phyloP scores from a whole-genome alignment of 805 yeast species.

The Isabelozyma gotoi region DNA sequence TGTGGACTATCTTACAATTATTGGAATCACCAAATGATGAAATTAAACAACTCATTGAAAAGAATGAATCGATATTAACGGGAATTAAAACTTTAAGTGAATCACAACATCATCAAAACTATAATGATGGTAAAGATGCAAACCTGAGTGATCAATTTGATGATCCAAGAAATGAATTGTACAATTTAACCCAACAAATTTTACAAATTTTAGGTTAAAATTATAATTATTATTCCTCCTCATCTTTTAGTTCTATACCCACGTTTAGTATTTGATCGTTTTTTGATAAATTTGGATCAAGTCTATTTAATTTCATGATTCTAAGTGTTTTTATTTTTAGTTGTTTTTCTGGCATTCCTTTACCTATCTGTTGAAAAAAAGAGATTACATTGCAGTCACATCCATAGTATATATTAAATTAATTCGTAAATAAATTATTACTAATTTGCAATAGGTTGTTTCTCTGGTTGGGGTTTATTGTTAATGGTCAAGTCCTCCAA shows the following conservation, averaged over 20 bases:
- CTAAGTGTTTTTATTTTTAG: neutral
- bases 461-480: neutral
- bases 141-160: conserved; percentile 42
- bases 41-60: conserved; percentile 55
- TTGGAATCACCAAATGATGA: conserved; percentile 80
- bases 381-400: neutral
- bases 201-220: conserved; percentile 48
- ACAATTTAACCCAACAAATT: conserved; percentile 66
- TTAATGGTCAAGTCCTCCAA: conserved; percentile 12
- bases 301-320: neutral
- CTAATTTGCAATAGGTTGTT: neutral
- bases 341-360: neutral
- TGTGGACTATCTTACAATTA: conserved; percentile 93
- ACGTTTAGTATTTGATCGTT: neutral
- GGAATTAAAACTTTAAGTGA: conserved; percentile 52
- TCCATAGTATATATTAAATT: neutral
- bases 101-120: conserved; percentile 33
- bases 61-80: conserved; percentile 50
- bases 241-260: neutral
- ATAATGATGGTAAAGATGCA: conserved; percentile 19
- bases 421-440: neutral
- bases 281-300: neutral
- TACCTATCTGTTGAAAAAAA: neutral
- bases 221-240: conserved; percentile 1
- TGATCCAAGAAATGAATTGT: conserved; percentile 64